These are phyloP conservation scores for Diaporthe nobilis DNA, from an alignment of 2,329 filamentous ascomycete species.

Conservation along the genomic window DNA sequence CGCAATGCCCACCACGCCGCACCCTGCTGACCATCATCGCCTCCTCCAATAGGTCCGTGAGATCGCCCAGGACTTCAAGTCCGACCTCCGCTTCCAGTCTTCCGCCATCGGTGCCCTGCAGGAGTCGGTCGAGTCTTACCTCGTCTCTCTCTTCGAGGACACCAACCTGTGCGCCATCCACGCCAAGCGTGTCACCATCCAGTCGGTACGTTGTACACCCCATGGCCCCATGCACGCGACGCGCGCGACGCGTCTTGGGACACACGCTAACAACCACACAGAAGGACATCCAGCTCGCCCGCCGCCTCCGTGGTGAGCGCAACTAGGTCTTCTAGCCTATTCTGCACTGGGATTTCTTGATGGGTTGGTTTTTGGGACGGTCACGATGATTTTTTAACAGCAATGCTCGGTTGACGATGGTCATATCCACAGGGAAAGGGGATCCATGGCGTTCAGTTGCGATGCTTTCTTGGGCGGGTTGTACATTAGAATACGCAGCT, in stretches of 20 bases:
- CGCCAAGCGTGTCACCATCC: conserved; percentile 99
- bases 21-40: conserved; percentile 44
- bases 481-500: conserved; percentile 57
- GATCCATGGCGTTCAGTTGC: conserved; percentile 59
- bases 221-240: neutral
- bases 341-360: conserved; percentile 40
- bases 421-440: conserved; percentile 54
- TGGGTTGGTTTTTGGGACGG: conserved; percentile 51
- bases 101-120: conserved; percentile 97
- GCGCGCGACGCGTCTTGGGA: neutral
- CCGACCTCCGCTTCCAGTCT: conserved; percentile 96
- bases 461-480: conserved; percentile 56
- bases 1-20: neutral
- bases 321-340: conserved; percentile 70
- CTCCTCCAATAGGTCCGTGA: conserved; percentile 77
- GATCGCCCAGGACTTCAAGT: conserved; percentile 96
- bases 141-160: conserved; percentile 98
- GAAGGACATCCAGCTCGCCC: conserved; percentile 97
- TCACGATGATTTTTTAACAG: conserved; percentile 58
- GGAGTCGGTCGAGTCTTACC: conserved; percentile 98
- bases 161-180: conserved; percentile 99
- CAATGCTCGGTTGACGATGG: conserved; percentile 57
- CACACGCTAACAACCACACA: conserved; percentile 55
- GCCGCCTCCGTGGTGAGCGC: conserved; percentile 93
- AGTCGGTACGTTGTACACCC: conserved; percentile 66